A percentile compares a stretch with the other conserved stretches of the same genome.
Conservation (phyloP, 2,329 filamentous ascomycete genomes). For the Trichoderma endophyticum region DNA sequence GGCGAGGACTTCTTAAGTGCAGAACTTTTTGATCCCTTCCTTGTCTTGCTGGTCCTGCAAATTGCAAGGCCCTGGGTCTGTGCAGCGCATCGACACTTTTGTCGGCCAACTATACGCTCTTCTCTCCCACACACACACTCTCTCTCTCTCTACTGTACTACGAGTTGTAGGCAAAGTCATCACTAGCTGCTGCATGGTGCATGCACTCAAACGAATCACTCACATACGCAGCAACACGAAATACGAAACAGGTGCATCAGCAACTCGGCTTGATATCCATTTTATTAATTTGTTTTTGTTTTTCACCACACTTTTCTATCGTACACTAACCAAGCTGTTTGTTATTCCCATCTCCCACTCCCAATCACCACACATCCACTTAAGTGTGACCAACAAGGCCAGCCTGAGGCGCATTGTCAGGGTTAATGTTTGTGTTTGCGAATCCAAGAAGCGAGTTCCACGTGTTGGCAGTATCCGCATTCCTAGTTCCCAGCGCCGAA, state of each 20-base stretch:
- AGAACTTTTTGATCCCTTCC: neutral
- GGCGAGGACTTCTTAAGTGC: neutral
- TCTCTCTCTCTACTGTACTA: too few relatives aligned
- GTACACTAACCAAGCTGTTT: neutral
- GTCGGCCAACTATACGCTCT: too few relatives aligned
- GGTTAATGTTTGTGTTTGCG: constrained; percentile 3
- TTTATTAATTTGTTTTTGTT: neutral
- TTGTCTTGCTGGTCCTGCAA: too few relatives aligned
- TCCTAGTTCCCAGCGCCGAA: neutral
- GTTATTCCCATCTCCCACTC: neutral
- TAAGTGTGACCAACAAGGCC: constrained; percentile 7
- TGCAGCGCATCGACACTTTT: too few relatives aligned
- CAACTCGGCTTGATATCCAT: neutral
- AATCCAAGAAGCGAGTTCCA: constrained; percentile 9
- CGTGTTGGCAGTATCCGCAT: constrained; percentile 6
- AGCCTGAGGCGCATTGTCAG: neutral
- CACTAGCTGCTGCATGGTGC: too few relatives aligned
- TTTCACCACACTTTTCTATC: neutral
- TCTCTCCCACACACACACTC: too few relatives aligned
- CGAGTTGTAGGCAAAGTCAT: too few relatives aligned
- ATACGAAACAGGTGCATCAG: neutral
- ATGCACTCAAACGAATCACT: neutral
- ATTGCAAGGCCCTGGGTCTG: too few relatives aligned
- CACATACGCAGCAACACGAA: neutral
- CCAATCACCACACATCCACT: neutral